Evolutionary conservation across 805 yeast species (phyloP).

Genomic region (Yarrowia yakushimensis): DNA sequence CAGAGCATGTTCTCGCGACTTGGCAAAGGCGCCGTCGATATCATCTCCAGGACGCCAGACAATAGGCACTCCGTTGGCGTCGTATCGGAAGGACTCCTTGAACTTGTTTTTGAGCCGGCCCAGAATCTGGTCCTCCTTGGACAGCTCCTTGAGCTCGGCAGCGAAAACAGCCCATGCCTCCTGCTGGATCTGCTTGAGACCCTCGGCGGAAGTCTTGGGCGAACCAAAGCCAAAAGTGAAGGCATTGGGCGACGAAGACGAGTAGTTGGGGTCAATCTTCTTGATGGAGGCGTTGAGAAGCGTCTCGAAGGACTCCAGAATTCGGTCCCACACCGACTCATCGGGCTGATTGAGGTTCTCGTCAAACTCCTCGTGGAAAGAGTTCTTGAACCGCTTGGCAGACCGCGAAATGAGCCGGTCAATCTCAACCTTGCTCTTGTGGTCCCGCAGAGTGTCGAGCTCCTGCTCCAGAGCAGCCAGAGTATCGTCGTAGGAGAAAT

Average conservation of each 20-base stretch:
- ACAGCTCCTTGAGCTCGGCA: slow-evolving; percentile 54
- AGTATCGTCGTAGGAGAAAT: slow-evolving; percentile 35
- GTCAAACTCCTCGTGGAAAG: slow-evolving; percentile 44
- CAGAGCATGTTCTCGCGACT: slow-evolving; percentile 58
- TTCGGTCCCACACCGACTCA: slow-evolving; percentile 57
- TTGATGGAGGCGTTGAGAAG: slow-evolving; percentile 37
- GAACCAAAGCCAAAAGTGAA: slow-evolving; percentile 1
- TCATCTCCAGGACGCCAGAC: slow-evolving; percentile 74
- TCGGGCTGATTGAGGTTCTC: slow-evolving; percentile 50
- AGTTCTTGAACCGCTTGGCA: slow-evolving; percentile 28
- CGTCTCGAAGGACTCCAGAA: slow-evolving; percentile 46
- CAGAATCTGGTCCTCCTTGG: slow-evolving; percentile 64
- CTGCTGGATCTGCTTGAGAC: slow-evolving; percentile 40
- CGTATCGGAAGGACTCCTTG: slow-evolving; percentile 80
- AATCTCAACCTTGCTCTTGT: slow-evolving; percentile 42
- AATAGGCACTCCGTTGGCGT: slow-evolving; percentile 74
- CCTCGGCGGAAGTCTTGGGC: slow-evolving; percentile 8
- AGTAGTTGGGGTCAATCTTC: slow-evolving; percentile 34
- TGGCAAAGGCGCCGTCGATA: slow-evolving; percentile 60
- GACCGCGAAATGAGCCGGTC: slow-evolving; percentile 41
- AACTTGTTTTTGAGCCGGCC: slow-evolving; percentile 70
- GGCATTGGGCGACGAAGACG: background rate
- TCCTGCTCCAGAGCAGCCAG: slow-evolving; percentile 36
- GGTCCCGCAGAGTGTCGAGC: slow-evolving; percentile 37
- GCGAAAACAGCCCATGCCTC: slow-evolving; percentile 66